A percentile compares a stretch with the other conserved stretches of the same genome.
Evolutionary conservation across 345 rosid genomes (phyloP).

Genomic region (Eucalyptus grandis): DNA sequence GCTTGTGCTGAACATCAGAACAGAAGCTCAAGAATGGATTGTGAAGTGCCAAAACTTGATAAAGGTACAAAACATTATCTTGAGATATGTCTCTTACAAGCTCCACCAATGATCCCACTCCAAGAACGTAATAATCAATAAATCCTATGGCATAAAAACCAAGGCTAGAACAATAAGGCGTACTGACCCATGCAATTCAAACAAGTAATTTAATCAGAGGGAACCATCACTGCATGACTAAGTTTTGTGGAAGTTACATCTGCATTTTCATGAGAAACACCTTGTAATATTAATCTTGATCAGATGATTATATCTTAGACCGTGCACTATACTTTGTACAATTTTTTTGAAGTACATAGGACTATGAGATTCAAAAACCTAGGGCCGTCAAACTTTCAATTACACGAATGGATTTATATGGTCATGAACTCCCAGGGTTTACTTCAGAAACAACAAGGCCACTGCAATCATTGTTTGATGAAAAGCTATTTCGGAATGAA

Average conservation of each 20-base stretch:
- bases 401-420: not conserved
- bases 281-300: not conserved
- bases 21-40: not conserved
- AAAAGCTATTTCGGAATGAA: not conserved
- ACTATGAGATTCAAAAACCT: not conserved
- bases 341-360: not conserved
- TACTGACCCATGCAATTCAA: not conserved
- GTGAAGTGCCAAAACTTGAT: not conserved
- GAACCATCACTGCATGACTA: not conserved
- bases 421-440: not conserved
- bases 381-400: not conserved
- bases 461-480: not conserved
- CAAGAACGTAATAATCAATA: not conserved
- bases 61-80: not conserved
- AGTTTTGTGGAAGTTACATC: not conserved
- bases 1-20: not conserved
- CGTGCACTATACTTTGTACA: not conserved
- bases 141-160: not conserved
- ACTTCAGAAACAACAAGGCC: not conserved
- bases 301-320: not conserved
- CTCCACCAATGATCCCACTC: not conserved
- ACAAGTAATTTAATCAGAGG: not conserved
- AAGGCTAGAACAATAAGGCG: not conserved
- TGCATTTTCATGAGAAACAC: not conserved
- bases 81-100: not conserved